Base-by-base conservation (phyloP, 1,284 basidiomycete species). In the Xerocomus nothofagi region DNA sequence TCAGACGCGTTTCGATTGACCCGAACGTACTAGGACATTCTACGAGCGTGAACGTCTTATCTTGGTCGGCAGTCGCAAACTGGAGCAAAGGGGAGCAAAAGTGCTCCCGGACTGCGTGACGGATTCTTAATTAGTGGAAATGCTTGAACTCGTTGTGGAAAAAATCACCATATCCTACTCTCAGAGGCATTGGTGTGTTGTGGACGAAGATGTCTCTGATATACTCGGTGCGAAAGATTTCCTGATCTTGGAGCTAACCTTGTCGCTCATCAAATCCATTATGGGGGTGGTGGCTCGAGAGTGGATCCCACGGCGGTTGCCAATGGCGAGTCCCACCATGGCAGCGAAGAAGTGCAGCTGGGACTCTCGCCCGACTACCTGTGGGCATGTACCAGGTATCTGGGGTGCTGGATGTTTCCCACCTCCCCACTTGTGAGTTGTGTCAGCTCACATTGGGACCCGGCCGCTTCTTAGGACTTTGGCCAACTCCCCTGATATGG, bases 21-120 rank as follows among this genome's bases (percentile, higher is more conserved):
- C 26, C 10, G 26, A 26, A 26, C 78, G 45, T 61, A 88, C 92
- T 91, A 11, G 93, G 93, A 66, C 92, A 96, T 70, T 92, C 88
- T n/a, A 94, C 82, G 7, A 96, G 78, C 15, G 79, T 81, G 64
- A 96, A 90, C 0, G 88, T 90, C 66, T 80, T 72, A 6, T 80
- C 82, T 12, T 73, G 68, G 60, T 94, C 91, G 11, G 68, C 72
- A 23, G 78, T 77, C 3, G 83, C 80, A 57, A 82, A 86, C 61
- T 91, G 92, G 6, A 96, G 79, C 10, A 97, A 77, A 0, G 94
- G 93, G 1, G 90, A 90, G 17, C 88, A 89, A 70, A 96, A 96
- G 68, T 96, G 93, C 67, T 97, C 93, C 29, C 90, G 79, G 44
- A 95, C 91, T 88, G 58, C 9, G 3, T 15, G n/a, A n/a, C n/a